phyloP scores from a whole-genome alignment of 2,329 filamentous ascomycete genomes.

The Amphichorda felina region DNA sequence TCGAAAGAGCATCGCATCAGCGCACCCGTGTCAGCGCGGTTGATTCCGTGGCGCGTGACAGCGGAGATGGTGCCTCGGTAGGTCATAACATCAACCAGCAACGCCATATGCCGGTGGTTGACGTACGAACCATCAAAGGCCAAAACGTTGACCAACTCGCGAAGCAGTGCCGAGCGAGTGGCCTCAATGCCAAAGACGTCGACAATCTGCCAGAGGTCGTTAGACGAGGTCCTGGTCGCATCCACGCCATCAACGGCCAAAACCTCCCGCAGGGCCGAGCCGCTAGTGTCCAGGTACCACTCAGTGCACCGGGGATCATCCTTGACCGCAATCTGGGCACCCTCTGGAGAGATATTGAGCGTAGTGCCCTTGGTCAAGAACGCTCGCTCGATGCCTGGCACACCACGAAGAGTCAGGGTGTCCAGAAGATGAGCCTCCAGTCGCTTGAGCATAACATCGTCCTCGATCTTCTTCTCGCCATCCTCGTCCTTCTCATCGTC shows the following conservation, averaged over 20 bases:
- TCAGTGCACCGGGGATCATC: constrained; percentile 68
- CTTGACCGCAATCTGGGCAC: constrained; percentile 63
- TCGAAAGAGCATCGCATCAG: constrained; percentile 99
- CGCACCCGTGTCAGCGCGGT: constrained; percentile 92
- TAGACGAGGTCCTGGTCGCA: constrained; percentile 75
- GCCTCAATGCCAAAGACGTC: constrained; percentile 96
- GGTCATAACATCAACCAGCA: constrained; percentile 96
- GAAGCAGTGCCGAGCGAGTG: constrained; percentile 73
- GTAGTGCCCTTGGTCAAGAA: constrained; percentile 79
- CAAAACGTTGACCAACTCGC: constrained; percentile 83
- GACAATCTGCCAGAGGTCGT: constrained; percentile 90
- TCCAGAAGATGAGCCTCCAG: constrained; percentile 87
- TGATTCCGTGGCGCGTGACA: constrained; percentile 96
- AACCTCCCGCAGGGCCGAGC: constrained; percentile 75
- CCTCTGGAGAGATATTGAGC: constrained; percentile 56
- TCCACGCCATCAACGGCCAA: constrained; percentile 84
- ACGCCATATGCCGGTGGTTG: constrained; percentile 93
- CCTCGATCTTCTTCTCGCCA: constrained; percentile 50
- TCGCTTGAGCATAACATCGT: constrained; percentile 87
- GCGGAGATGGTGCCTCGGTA: constrained; percentile 89
- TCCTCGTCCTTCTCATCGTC: constrained; percentile 65
- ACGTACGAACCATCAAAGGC: constrained; percentile 99
- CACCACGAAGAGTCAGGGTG: constrained; percentile 81
- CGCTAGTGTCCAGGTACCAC: constrained; percentile 93
- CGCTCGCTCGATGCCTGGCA: constrained; percentile 76